phyloP scores from a whole-genome alignment of 2,329 filamentous ascomycete genomes.

The Aspergillus fumigatiaffinis region DNA sequence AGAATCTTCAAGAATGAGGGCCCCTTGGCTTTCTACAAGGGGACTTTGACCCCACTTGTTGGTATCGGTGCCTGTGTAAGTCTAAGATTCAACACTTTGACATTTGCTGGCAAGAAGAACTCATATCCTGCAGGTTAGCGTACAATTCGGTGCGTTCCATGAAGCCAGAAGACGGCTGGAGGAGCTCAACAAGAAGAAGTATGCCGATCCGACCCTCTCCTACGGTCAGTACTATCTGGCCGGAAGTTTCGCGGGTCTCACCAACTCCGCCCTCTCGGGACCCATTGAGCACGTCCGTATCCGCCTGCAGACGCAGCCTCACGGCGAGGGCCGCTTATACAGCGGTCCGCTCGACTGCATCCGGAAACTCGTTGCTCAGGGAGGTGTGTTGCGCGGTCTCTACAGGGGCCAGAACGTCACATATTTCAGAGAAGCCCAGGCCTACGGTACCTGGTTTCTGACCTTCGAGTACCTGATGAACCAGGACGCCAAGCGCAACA shows the following conservation, averaged over 20 bases:
- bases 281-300: constrained; percentile 98
- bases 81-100: constrained; percentile 23
- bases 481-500: constrained; percentile 73
- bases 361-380: constrained; percentile 68
- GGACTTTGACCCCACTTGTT: constrained; percentile 87
- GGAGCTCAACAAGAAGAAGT: constrained; percentile 58
- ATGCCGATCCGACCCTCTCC: constrained; percentile 52
- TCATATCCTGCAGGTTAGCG: constrained; percentile 55
- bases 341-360: constrained; percentile 84
- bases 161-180: constrained; percentile 84
- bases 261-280: constrained; percentile 81
- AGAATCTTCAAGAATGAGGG: constrained; percentile 88
- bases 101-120: background rate
- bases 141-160: constrained; percentile 98
- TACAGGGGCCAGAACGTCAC: constrained; percentile 89
- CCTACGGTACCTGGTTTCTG: constrained; percentile 94
- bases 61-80: constrained; percentile 91
- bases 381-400: constrained; percentile 67
- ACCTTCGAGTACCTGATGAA: constrained; percentile 97
- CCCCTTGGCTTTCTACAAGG: constrained; percentile 93
- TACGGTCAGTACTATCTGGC: constrained; percentile 87
- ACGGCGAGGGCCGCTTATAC: constrained; percentile 76
- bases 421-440: constrained; percentile 81
- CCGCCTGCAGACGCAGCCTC: constrained; percentile 90
- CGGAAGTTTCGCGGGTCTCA: constrained; percentile 86